Conservation (phyloP, 768 basidiomycete genomes). For the Naganishia onofrii region DNA sequence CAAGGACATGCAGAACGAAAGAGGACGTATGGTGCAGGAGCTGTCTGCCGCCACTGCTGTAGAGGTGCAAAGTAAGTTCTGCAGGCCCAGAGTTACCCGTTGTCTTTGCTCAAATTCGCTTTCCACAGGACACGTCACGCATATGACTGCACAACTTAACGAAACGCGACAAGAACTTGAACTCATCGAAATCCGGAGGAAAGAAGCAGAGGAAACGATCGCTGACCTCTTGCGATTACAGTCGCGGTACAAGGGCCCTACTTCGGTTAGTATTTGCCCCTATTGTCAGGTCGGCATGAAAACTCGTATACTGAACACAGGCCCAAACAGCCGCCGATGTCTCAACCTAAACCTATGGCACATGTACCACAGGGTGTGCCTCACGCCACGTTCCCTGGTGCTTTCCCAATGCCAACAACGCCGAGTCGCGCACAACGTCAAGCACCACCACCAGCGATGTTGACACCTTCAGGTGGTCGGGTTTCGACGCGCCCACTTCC, state of each 20-base stretch:
- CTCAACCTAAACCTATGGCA: not conserved
- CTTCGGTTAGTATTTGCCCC: not conserved
- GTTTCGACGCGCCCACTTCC: conserved; percentile 14
- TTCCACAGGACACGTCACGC: conserved; percentile 13
- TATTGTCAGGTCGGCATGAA: not conserved
- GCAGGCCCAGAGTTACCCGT: too few relatives aligned
- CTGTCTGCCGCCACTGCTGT: conserved; percentile 15
- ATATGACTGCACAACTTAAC: conserved; percentile 11
- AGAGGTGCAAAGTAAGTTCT: conserved; percentile 11
- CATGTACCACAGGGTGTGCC: not conserved
- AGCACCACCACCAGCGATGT: not conserved
- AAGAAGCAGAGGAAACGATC: conserved; percentile 18
- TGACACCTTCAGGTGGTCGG: conserved; percentile 2
- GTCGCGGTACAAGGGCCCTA: conserved; percentile 21
- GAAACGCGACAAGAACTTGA: conserved; percentile 11
- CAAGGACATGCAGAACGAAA: conserved; percentile 11
- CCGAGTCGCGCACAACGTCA: not conserved
- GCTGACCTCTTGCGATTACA: conserved; percentile 17
- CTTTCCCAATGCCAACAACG: conserved; percentile 1
- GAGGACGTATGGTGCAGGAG: conserved; percentile 14
- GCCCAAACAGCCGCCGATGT: not conserved
- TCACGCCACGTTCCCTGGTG: not conserved
- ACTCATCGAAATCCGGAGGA: conserved; percentile 4
- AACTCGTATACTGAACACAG: not conserved
- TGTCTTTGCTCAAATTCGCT: too few relatives aligned